A percentile compares a stretch with the other conserved stretches of the same genome.
Evolutionary conservation across 495 filamentous ascomycete species (phyloP).

Genomic region (Aspergillus campestris): DNA sequence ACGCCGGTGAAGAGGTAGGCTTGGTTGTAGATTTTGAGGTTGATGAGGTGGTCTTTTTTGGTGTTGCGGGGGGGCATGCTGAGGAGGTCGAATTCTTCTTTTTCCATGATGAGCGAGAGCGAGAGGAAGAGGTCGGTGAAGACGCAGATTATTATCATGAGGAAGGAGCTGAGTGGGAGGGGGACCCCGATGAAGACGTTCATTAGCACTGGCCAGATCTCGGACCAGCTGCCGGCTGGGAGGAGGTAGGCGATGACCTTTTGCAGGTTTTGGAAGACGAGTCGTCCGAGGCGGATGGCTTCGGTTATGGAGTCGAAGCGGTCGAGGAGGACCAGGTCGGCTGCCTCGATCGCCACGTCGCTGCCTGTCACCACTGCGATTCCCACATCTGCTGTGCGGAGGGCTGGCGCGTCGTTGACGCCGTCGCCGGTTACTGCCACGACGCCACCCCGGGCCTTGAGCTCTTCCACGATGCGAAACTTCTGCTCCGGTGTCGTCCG

Average conservation of each 20-base stretch:
- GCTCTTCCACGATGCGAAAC: constrained; percentile 61
- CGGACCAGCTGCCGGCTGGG: constrained; percentile 59
- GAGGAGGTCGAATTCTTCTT: constrained; percentile 62
- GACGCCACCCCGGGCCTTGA: constrained; percentile 48
- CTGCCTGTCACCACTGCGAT: constrained; percentile 55
- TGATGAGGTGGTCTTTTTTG: constrained; percentile 51
- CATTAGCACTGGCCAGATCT: constrained; percentile 68
- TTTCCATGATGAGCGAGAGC: constrained; percentile 60
- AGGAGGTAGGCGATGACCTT: constrained; percentile 54
- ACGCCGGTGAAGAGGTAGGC: constrained; percentile 44
- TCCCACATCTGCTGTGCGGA: constrained; percentile 58
- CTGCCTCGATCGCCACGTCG: constrained; percentile 67
- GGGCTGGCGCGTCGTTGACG: constrained; percentile 60
- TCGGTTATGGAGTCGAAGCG: constrained; percentile 59
- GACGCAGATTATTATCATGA: constrained; percentile 66
- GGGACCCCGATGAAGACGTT: constrained; percentile 67
- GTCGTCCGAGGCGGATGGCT: constrained; percentile 52
- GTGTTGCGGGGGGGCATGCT: constrained; percentile 52
- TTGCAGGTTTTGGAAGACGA: constrained; percentile 50
- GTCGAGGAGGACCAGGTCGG: constrained; percentile 76
- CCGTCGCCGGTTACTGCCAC: constrained; percentile 75
- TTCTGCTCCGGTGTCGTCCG: constrained; percentile 73
- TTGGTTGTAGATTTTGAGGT: constrained; percentile 42
- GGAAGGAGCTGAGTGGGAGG: constrained; percentile 56
- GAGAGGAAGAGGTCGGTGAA: constrained; percentile 56